These are phyloP conservation scores for Phytophthora agathidicida DNA, from an alignment of 352 stramenopile genomes.

Conservation along the genomic window DNA sequence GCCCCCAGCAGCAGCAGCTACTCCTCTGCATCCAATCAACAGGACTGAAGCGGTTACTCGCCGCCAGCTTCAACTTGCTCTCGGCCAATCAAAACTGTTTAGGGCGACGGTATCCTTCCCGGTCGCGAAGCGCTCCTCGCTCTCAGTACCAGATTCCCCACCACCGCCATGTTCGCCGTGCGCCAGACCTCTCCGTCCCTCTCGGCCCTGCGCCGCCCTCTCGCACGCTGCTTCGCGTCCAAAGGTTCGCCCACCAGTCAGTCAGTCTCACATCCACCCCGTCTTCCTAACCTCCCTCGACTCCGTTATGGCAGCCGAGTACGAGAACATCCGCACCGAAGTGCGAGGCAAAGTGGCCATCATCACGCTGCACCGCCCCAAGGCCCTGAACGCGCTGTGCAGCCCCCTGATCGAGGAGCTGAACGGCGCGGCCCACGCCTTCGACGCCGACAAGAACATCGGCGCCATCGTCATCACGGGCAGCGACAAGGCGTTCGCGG, in stretches of 20 bases:
- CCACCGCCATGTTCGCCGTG: conserved; percentile 54
- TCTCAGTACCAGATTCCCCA: conserved; percentile 19
- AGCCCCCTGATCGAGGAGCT: conserved; percentile 95
- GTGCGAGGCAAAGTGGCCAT: conserved; percentile 92
- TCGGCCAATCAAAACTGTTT: conserved; percentile 30
- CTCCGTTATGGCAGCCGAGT: conserved; percentile 52
- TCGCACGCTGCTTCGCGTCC: conserved; percentile 56
- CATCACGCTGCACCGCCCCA: conserved; percentile 96
- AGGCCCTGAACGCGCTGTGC: conserved; percentile 98
- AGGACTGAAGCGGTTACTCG: too few species aligned
- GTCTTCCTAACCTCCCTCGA: background rate
- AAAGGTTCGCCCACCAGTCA: conserved; percentile 46
- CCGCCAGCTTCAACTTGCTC: conserved; percentile 12
- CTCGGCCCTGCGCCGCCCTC: conserved; percentile 22
- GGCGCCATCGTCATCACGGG: conserved; percentile 97
- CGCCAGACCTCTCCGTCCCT: conserved; percentile 29
- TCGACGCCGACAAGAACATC: conserved; percentile 94
- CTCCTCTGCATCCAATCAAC: too few species aligned
- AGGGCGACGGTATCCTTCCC: too few species aligned
- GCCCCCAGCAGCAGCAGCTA: too few species aligned
- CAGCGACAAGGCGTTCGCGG: conserved; percentile 96
- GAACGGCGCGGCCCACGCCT: conserved; percentile 91
- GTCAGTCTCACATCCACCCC: background rate
- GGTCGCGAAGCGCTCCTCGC: background rate
- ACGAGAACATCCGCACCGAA: conserved; percentile 90